Evolutionary conservation across 805 yeast species (phyloP).

Genomic region (Tanozyma kutaoensis): DNA sequence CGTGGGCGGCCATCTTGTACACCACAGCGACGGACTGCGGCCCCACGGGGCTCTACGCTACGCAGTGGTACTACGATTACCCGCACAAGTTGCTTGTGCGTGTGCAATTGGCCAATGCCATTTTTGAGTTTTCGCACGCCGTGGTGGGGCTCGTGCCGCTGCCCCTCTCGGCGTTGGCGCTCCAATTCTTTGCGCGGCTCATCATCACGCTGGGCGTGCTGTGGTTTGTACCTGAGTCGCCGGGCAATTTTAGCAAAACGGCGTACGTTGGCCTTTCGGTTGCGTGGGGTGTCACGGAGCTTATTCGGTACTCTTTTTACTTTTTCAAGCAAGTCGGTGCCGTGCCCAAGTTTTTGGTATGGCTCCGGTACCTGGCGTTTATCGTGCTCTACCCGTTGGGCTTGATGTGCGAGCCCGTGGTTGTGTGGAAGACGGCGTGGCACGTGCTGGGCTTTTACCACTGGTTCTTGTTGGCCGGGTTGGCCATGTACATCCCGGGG

Average conservation of each 20-base stretch:
- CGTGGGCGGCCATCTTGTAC: constrained; percentile 8
- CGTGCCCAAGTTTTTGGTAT: constrained; percentile 49
- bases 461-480: constrained; percentile 42
- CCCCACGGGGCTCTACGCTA: constrained; percentile 3
- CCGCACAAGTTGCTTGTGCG: constrained; percentile 17
- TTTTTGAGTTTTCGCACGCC: constrained; percentile 72
- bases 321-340: constrained; percentile 46
- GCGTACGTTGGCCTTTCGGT: constrained; percentile 55
- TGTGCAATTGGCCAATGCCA: constrained; percentile 32
- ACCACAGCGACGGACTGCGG: too few species aligned
- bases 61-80: constrained; percentile 3
- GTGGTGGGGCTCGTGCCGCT: constrained; percentile 71
- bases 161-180: constrained; percentile 68
- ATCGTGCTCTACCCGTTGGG: constrained; percentile 82
- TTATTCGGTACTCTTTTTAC: constrained; percentile 80
- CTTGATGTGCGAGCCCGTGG: constrained; percentile 68
- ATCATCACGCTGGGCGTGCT: constrained; percentile 70
- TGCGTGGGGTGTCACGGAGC: constrained; percentile 92
- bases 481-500: constrained; percentile 74
- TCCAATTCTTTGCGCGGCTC: constrained; percentile 81
- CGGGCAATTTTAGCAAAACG: constrained; percentile 45
- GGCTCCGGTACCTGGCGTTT: constrained; percentile 76
- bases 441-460: constrained; percentile 43
- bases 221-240: constrained; percentile 51
- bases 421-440: constrained; percentile 58